Percentiles rank a stretch among this genome's conserved stretches.
Evolutionary conservation across 495 filamentous ascomycete genomes (phyloP).

Genomic region (Viridothelium virens): DNA sequence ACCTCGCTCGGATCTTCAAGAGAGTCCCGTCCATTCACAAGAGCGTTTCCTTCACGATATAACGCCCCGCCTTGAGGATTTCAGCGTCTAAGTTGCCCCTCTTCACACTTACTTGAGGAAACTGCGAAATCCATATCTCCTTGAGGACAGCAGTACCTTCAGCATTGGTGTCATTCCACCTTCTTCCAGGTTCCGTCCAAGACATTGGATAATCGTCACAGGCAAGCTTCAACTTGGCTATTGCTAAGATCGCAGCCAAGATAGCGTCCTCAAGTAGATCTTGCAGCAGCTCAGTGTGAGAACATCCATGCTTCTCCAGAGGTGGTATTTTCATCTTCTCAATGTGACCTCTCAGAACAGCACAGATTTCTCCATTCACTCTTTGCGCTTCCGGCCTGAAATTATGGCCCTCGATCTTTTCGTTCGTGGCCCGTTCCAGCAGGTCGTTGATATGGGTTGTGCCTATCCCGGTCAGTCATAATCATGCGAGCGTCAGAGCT

Average conservation of each 20-base stretch:
- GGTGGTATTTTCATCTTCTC: not conserved
- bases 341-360: not conserved
- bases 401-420: not conserved
- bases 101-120: not conserved
- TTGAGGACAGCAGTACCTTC: not conserved
- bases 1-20: too few relatives aligned
- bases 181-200: not conserved
- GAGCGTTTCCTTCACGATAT: not conserved
- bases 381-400: not conserved
- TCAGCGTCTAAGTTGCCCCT: not conserved
- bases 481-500: not conserved
- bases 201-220: not conserved
- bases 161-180: not conserved
- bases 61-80: not conserved
- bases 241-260: not conserved
- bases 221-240: not conserved
- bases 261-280: not conserved
- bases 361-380: slow-evolving; percentile 1
- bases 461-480: not conserved
- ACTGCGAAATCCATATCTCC: not conserved
- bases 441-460: not conserved
- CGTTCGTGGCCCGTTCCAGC: not conserved
- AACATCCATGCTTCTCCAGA: not conserved
- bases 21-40: not conserved
- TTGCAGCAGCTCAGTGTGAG: not conserved